phyloP scores from a whole-genome alignment of 2,329 filamentous ascomycete species.

The Fusarium falciforme region DNA sequence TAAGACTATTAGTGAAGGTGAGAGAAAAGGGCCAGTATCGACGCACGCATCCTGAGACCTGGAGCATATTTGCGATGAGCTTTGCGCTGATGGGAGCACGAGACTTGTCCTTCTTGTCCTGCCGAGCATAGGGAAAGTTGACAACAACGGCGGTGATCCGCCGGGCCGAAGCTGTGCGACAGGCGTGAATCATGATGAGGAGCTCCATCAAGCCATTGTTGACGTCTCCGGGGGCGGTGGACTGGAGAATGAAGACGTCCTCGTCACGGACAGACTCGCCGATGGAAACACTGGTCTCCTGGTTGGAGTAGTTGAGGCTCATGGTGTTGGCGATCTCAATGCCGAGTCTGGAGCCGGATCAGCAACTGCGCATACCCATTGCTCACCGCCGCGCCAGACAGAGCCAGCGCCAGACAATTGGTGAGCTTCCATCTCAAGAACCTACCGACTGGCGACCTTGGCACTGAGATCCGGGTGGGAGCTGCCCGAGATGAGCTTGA shows the following conservation, averaged over 20 bases:
- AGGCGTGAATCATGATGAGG: constrained; percentile 97
- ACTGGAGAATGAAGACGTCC: constrained; percentile 98
- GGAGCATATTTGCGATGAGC: constrained; percentile 96
- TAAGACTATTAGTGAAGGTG: constrained; percentile 30
- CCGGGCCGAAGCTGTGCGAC: constrained; percentile 75
- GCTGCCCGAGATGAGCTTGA: constrained; percentile 63
- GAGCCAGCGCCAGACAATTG: neutral
- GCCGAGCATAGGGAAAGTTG: constrained; percentile 95
- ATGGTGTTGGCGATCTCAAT: constrained; percentile 83
- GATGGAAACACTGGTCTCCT: constrained; percentile 90
- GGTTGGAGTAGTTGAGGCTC: constrained; percentile 87
- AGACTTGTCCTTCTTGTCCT: constrained; percentile 96
- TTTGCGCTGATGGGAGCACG: constrained; percentile 97
- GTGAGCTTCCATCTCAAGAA: constrained; percentile 18
- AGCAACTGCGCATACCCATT: constrained; percentile 32
- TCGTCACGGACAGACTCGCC: constrained; percentile 97
- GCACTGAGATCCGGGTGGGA: constrained; percentile 61
- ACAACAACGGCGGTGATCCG: constrained; percentile 96
- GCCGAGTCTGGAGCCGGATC: constrained; percentile 67
- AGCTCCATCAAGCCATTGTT: constrained; percentile 99
- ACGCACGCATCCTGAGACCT: constrained; percentile 82
- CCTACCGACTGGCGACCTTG: constrained; percentile 58
- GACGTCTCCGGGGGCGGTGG: constrained; percentile 93
- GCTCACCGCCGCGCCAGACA: neutral
- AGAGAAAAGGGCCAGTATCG: neutral